phyloP scores from a whole-genome alignment of 2,329 filamentous ascomycete genomes.

The Fusarium torulosum region DNA sequence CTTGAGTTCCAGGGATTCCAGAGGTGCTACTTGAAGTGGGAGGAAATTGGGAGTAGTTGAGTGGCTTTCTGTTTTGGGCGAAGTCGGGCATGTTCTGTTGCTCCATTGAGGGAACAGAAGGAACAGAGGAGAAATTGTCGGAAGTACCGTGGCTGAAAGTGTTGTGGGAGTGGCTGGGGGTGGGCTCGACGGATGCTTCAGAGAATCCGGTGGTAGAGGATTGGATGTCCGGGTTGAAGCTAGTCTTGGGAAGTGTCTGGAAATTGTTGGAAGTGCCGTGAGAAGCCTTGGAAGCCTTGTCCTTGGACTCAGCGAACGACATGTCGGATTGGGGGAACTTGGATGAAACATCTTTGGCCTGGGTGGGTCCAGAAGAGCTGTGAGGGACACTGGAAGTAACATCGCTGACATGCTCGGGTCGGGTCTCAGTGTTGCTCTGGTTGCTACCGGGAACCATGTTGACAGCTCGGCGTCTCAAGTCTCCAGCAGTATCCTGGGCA shows the following conservation, averaged over 20 bases:
- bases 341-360: conserved; percentile 21
- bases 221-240: background rate
- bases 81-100: background rate
- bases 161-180: background rate
- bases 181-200: background rate
- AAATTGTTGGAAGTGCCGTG: background rate
- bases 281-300: background rate
- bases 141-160: background rate
- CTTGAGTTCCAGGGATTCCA: background rate
- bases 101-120: background rate
- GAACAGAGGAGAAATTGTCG: conserved; percentile 1
- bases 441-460: conserved; percentile 25
- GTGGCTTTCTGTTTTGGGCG: background rate
- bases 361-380: conserved; percentile 1
- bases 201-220: background rate
- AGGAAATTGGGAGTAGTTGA: conserved; percentile 19
- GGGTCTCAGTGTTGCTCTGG: background rate
- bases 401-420: background rate
- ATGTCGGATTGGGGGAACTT: background rate
- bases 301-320: background rate
- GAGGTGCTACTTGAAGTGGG: background rate
- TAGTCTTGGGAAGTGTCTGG: background rate
- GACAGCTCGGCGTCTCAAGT: conserved; percentile 15
- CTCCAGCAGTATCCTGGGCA: conserved; percentile 16
- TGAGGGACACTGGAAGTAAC: conserved; percentile 13